Conservation (phyloP, 75 land plant species). For the Cunninghamia lanceolata region DNA sequence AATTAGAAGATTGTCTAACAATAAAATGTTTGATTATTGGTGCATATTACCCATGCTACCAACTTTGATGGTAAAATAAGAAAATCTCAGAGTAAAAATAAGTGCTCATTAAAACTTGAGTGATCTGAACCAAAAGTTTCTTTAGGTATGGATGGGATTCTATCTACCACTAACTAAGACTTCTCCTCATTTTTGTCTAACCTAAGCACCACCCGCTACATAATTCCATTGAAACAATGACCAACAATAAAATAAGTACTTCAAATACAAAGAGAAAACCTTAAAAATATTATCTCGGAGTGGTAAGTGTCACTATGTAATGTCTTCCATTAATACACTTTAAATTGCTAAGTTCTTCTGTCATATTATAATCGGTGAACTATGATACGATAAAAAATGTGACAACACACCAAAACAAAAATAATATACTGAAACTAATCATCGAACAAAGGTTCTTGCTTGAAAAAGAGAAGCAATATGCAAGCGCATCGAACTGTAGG, state of each 20-base stretch:
- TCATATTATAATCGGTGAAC: neutral
- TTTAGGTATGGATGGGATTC: slow-evolving; percentile 8
- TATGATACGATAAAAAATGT: neutral
- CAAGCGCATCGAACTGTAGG: neutral
- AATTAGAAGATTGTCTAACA: neutral
- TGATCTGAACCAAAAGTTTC: neutral
- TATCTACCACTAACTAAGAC: neutral
- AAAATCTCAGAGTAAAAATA: neutral
- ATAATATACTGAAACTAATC: too few relatives aligned
- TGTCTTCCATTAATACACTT: neutral
- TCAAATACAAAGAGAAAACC: neutral
- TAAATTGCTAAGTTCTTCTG: neutral
- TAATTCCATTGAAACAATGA: neutral
- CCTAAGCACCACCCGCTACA: slow-evolving; percentile 11
- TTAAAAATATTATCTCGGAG: neutral
- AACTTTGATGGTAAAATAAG: too few relatives aligned
- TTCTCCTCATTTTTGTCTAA: slow-evolving; percentile 25
- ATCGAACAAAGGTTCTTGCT: neutral
- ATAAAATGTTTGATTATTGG: neutral
- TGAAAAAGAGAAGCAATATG: neutral
- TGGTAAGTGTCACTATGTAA: neutral
- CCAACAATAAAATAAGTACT: neutral
- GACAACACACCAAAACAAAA: neutral
- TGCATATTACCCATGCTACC: neutral
- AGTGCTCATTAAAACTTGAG: slow-evolving; percentile 1